phyloP scores from a whole-genome alignment of 1,284 basidiomycete genomes.

The Rhodotorula sp. region DNA sequence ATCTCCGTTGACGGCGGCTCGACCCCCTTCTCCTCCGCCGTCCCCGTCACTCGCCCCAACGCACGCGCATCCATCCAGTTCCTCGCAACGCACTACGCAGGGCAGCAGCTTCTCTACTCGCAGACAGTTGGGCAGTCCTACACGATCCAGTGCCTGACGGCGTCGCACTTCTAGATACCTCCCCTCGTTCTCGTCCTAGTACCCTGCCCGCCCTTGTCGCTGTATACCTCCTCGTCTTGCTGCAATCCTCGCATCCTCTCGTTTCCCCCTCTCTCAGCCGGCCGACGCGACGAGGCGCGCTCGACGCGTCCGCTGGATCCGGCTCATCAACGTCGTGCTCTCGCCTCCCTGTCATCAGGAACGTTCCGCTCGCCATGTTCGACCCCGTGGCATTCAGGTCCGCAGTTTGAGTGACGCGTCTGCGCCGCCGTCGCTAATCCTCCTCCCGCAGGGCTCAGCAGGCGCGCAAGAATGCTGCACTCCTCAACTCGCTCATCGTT shows the following conservation, averaged over 20 bases:
- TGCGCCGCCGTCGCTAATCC: neutral
- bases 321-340: too few relatives aligned
- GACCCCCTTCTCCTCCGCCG: constrained; percentile 6
- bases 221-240: neutral
- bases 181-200: neutral
- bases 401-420: neutral
- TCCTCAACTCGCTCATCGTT: constrained; percentile 8
- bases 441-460: neutral
- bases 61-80: constrained; percentile 5
- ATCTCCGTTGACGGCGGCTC: constrained; percentile 24
- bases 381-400: constrained; percentile 25
- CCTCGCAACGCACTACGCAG: constrained; percentile 33
- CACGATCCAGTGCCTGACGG: constrained; percentile 12
- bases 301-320: too few relatives aligned
- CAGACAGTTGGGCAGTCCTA: constrained; percentile 24
- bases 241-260: neutral
- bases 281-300: too few relatives aligned
- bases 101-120: constrained; percentile 36
- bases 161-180: neutral
- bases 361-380: neutral
- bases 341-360: too few relatives aligned
- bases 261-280: neutral
- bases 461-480: neutral
- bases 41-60: neutral
- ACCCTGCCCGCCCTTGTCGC: neutral